These are phyloP conservation scores for Aspergillus kassunensis DNA, from an alignment of 495 filamentous ascomycete genomes.

Conservation along the genomic window DNA sequence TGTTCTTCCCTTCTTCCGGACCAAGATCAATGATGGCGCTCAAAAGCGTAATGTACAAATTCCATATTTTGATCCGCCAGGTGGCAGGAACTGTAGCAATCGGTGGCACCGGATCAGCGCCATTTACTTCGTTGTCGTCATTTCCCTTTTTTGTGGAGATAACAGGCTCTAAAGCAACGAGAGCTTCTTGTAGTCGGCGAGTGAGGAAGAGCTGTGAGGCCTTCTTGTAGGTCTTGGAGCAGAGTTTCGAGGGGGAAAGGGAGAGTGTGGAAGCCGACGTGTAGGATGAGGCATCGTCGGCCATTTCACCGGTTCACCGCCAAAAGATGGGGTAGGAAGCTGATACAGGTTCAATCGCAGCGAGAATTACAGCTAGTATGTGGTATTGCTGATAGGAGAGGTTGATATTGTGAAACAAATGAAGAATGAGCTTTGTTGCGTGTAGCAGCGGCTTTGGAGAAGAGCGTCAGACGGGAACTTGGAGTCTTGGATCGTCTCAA, in stretches of 20 bases:
- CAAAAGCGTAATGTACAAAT: slow-evolving; percentile 87
- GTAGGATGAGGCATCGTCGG: slow-evolving; percentile 26
- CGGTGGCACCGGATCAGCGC: slow-evolving; percentile 46
- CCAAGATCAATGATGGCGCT: slow-evolving; percentile 87
- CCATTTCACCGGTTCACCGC: slow-evolving; percentile 34
- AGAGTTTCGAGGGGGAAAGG: slow-evolving; percentile 59
- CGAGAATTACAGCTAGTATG: too few species aligned
- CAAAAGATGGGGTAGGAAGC: slow-evolving; percentile 11
- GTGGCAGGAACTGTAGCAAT: slow-evolving; percentile 68
- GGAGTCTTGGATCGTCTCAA: too few species aligned
- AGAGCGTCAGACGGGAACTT: slow-evolving; percentile 2
- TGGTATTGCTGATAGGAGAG: too few species aligned
- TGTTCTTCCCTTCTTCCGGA: slow-evolving; percentile 80
- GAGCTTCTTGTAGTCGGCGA: slow-evolving; percentile 81
- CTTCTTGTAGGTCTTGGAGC: slow-evolving; percentile 67
- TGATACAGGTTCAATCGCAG: too few species aligned
- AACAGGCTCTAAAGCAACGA: slow-evolving; percentile 76
- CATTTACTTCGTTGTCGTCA: slow-evolving; percentile 35
- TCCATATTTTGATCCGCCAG: slow-evolving; percentile 93
- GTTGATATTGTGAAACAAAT: too few species aligned
- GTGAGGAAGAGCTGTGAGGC: slow-evolving; percentile 89
- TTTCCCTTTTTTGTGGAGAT: slow-evolving; percentile 46
- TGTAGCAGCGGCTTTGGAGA: slow-evolving; percentile 7
- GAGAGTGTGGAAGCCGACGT: slow-evolving; percentile 45
- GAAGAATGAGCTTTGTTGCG: not conserved